Percentiles rank a stretch among this genome's conserved stretches.
Conservation (phyloP, 1,284 basidiomycete species). For the Pterula multifida region DNA sequence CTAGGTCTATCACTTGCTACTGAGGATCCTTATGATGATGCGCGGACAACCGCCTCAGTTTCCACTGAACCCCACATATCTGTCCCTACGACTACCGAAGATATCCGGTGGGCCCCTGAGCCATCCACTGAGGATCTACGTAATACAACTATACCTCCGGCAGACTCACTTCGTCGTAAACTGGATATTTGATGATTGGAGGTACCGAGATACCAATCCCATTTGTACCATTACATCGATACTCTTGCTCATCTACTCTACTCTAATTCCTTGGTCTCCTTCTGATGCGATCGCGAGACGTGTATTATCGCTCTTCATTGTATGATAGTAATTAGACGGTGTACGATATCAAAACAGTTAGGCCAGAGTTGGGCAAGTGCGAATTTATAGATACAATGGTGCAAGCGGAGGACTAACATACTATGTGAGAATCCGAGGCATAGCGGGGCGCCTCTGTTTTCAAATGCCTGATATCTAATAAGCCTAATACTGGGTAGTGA, state of each 20-base stretch:
- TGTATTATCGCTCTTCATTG: neutral
- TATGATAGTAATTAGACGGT: neutral
- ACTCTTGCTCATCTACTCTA: too few relatives aligned
- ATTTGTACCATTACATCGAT: too few relatives aligned
- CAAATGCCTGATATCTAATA: too few relatives aligned
- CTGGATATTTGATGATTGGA: too few relatives aligned
- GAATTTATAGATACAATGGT: too few relatives aligned
- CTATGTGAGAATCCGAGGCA: too few relatives aligned
- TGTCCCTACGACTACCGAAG: neutral
- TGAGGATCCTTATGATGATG: neutral
- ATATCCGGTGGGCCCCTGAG: neutral
- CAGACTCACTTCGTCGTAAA: neutral
- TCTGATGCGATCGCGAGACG: neutral
- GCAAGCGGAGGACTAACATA: too few relatives aligned
- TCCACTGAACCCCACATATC: neutral
- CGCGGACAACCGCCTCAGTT: neutral
- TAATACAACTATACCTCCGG: neutral
- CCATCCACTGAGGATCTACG: neutral
- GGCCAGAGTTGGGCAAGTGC: too few relatives aligned
- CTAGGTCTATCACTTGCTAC: neutral
- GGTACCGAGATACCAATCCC: too few relatives aligned
- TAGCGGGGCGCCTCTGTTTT: too few relatives aligned
- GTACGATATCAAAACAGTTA: too few relatives aligned
- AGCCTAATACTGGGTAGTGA: too few relatives aligned
- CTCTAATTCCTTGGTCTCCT: neutral